Percentiles rank a stretch among this genome's conserved stretches.
Conservation (phyloP, 768 basidiomycete genomes). For the Rossbeevera mucosa region DNA sequence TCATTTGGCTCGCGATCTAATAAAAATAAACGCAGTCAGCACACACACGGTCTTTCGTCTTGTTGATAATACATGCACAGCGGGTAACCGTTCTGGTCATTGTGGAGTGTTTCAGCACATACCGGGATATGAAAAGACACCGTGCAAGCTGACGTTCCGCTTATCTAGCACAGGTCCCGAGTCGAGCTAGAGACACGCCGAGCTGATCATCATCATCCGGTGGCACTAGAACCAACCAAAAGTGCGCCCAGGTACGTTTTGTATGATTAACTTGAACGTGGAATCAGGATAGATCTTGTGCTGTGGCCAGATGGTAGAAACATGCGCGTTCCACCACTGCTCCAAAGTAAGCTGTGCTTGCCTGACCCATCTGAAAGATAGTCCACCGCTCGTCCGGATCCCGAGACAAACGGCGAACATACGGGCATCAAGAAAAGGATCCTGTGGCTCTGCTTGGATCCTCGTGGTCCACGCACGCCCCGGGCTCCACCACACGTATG, state of each 20-base stretch:
- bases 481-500: slow-evolving; percentile 4
- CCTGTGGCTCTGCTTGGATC: not conserved
- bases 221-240: not conserved
- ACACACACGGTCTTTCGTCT: not conserved
- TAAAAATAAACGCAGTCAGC: no score
- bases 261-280: not conserved
- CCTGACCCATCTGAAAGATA: not conserved
- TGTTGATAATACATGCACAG: not conserved
- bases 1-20: no score
- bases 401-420: not conserved
- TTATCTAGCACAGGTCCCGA: not conserved
- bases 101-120: slow-evolving; percentile 4
- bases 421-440: not conserved
- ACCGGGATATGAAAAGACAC: slow-evolving; percentile 16
- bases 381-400: not conserved
- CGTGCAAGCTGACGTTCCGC: not conserved
- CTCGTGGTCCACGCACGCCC: slow-evolving; percentile 17
- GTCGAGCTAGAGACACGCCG: not conserved
- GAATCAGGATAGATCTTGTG: not conserved
- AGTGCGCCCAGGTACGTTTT: not conserved
- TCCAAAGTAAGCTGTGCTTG: not conserved
- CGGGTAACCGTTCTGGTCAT: not conserved
- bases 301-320: not conserved
- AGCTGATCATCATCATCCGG: not conserved
- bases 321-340: not conserved